Evolutionary conservation across 768 basidiomycete genomes (phyloP), one percentile per base, ranked within the genome.

Genomic region (Favolaschia claudopus): DNA sequence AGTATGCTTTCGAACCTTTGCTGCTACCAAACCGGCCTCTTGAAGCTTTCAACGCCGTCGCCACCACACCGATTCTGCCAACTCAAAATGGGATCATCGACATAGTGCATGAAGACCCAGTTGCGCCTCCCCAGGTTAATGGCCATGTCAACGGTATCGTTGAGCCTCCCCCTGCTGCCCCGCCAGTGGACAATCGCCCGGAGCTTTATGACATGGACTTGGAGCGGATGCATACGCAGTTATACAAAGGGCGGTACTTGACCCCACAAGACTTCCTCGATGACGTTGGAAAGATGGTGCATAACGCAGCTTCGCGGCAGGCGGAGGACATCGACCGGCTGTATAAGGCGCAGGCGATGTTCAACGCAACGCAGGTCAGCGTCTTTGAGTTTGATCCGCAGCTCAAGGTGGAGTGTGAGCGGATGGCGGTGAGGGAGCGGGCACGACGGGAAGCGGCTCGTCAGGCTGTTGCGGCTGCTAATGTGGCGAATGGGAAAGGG

Each of bases 241-340:
- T 99, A 20, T 94, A 92, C 79, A 89, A 86, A 69, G 87, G 87
- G 36, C 86, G 87, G 36, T 99, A 99, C 70, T 85, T 93, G 27
- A 94, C 93, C 0, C 91, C 93, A 0, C 85, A 89, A 55, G 89
- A 93, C 53, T 97, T 99, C 79, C 82, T 98, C 8, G 85, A 88
- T 42, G 92, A 94, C 64, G 82, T 95, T 53, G 81, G 82, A 57
- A 91, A 89, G 75, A 93, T 94, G 62, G 87, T 93, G 19, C 86
- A 92, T 67, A 92, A 93, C 54, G 87, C 89, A 0, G 73, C 81
- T 22, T 77, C 85, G 17, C 81, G 85, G 20, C 69, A 79, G 22
- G 51, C 79, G 46, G 81, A 88, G 66, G 94, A 98, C 70, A 70
- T 75, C 15, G 96, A 98, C 7, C 81, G 92, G 37, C 72, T 93